Evolutionary conservation across 2,329 filamentous ascomycete species (phyloP), one percentile per base, ranked within the genome.

Genomic region (Diaporthe ampelina): DNA sequence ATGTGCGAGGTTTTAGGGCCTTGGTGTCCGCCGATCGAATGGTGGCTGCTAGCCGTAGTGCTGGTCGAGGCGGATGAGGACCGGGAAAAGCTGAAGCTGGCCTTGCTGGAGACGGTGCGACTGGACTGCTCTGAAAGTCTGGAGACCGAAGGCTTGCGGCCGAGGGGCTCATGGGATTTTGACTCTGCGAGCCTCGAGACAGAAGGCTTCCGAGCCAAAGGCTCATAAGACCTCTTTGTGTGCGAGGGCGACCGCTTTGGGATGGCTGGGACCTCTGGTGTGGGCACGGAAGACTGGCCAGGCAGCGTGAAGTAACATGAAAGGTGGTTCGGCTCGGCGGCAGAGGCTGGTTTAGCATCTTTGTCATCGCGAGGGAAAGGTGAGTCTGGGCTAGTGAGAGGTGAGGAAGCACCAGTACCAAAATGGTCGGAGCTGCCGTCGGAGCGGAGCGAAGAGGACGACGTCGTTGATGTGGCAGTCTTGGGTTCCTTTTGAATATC

Each of bases 201-300:
- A 1, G 82, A 83, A 3, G 79, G 78, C 67, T 80, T 83, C 70
- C 78, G 83, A 73, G 76, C 92, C 88, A 97, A 83, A 76, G 91
- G 91, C 77, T 97, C 94, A 80, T 94, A 93, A 0, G 88, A 88
- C 82, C 94, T 93, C 87, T 97, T 98, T 79, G 94, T 97, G 85
- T 98, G 96, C 13, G 94, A 96, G 4, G 94, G 90, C 3, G 95
- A 92, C 73, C 96, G 91, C 81, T 91, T 89, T 6, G 96, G 96
- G 75, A 98, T 92, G 32, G 56, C 32, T 13, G 74, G 74, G 9
- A 76, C 74, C 21, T 86, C 85, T 0, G 94, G 94, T 2, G 91
- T 88, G 43, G 65, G 37, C 81, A 86, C 78, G 74, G 72, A 70
- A 15, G 68, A 40, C 77, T 86, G 86, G 67, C 84, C 83, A 11